phyloP scores from a whole-genome alignment of 306 rosid genomes.

The Cucurbita pepo region DNA sequence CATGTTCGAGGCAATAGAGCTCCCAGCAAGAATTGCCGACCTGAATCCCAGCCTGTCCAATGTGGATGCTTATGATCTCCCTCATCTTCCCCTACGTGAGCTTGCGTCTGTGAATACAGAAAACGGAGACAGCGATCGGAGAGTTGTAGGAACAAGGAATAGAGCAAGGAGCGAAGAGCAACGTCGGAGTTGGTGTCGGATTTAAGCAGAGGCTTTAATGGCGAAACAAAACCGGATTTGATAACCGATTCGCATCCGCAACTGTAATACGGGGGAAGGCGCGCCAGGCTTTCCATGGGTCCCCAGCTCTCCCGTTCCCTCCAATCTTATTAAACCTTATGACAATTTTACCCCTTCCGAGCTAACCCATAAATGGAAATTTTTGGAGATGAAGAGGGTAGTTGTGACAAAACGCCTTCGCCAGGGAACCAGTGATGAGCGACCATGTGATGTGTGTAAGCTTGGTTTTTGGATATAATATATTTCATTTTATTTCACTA shows the following conservation, averaged over 20 bases:
- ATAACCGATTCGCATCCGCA: constrained; percentile 7
- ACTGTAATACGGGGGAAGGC: not conserved
- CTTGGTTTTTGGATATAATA: not conserved
- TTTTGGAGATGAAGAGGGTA: not conserved
- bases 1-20: constrained; percentile 98
- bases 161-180: not conserved
- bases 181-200: not conserved
- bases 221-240: constrained; percentile 2
- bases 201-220: not conserved
- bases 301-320: not conserved
- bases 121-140: not conserved
- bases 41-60: constrained; percentile 95
- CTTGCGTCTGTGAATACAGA: not conserved
- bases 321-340: not conserved
- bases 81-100: constrained; percentile 33
- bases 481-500: not conserved
- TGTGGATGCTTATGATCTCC: constrained; percentile 90
- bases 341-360: not conserved
- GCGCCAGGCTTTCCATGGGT: constrained; percentile 9
- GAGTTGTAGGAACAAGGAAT: not conserved
- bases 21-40: constrained; percentile 99
- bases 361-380: not conserved
- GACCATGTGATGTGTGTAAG: not conserved
- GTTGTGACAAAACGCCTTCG: not conserved
- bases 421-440: not conserved